phyloP scores from a whole-genome alignment of 2,329 filamentous ascomycete genomes.

The Drechslera avenae region DNA sequence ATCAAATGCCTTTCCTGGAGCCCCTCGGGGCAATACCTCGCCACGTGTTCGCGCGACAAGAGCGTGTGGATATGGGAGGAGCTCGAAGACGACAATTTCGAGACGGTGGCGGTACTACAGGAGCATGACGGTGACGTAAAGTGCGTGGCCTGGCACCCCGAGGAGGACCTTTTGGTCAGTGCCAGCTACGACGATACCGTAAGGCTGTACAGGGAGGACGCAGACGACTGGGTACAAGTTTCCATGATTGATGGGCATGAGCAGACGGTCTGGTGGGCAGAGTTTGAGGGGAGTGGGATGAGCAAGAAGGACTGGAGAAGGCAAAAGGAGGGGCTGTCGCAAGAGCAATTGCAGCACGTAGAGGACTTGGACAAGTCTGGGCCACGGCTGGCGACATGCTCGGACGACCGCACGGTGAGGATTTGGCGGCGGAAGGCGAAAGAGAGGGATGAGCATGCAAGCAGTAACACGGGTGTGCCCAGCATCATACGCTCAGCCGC shows the following conservation, averaged over 20 bases:
- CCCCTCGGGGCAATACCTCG: constrained; percentile 76
- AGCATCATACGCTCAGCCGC: constrained; percentile 80
- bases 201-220: constrained; percentile 85
- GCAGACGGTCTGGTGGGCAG: constrained; percentile 88
- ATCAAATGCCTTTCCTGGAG: constrained; percentile 81
- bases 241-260: constrained; percentile 78
- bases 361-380: constrained; percentile 50
- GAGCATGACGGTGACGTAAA: constrained; percentile 97
- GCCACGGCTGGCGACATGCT: constrained; percentile 76
- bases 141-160: constrained; percentile 87
- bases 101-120: constrained; percentile 91
- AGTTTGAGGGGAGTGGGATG: constrained; percentile 62
- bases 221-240: constrained; percentile 93
- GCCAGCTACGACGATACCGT: constrained; percentile 95
- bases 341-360: constrained; percentile 44
- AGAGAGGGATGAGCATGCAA: constrained; percentile 54
- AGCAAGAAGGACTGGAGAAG: constrained; percentile 30
- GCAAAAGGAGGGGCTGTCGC: constrained; percentile 31
- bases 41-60: constrained; percentile 91
- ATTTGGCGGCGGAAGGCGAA: constrained; percentile 74
- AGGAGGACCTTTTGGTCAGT: constrained; percentile 78
- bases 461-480: constrained; percentile 69
- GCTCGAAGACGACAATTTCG: constrained; percentile 91
- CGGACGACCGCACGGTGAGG: constrained; percentile 78
- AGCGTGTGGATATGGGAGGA: constrained; percentile 99